Evolutionary conservation across 306 rosid genomes (phyloP), one percentile per base, ranked within the genome.

Genomic region (Pueraria montana): DNA sequence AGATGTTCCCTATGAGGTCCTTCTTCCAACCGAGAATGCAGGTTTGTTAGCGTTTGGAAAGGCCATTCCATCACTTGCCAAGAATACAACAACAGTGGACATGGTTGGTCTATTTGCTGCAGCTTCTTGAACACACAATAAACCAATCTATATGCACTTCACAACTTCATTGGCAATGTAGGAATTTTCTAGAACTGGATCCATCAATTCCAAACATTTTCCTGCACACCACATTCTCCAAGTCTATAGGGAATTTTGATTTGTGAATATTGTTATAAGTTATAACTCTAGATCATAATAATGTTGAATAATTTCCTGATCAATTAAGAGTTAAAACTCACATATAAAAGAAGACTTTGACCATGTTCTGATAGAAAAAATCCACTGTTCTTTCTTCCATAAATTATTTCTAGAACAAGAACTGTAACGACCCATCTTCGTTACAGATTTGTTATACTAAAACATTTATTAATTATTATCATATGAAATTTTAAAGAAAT

Each of bases 211-310:
- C 77, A 65, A 16, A 32, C 48, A 52, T 70, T 65, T 83, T 45
- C 87, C 89, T 16, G 76, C 82, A 14, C 66, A 74, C 93, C 93
- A 89, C 0, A 70, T 59, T 32, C 9, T 77, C 93, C 88, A 87
- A 52, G 88, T 69, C 91, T 87, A 75, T 63, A 76, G 6, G 16
- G 4, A 20, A 14, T 36, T 43, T 17, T 78, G 34, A 18, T n/a
- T 27, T 20, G 32, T 20, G 1, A 68, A 21, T 18, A 5, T 26
- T 68, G 52, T 42, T 55, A 9, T 18, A 40, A 68, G n/a, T n/a
- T n/a, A n/a, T n/a, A 3, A 4, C 3, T 61, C 34, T 11, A 64
- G 48, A n/a, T n/a, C n/a, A n/a, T 65, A 36, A n/a, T 34, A n/a
- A 8, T 17, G 8, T 10, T 9, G 8, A 18, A 36, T 3, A n/a